These are phyloP conservation scores for Chimonanthus praecox DNA, from an alignment of 164 flowering plant genomes.

Conservation along the genomic window DNA sequence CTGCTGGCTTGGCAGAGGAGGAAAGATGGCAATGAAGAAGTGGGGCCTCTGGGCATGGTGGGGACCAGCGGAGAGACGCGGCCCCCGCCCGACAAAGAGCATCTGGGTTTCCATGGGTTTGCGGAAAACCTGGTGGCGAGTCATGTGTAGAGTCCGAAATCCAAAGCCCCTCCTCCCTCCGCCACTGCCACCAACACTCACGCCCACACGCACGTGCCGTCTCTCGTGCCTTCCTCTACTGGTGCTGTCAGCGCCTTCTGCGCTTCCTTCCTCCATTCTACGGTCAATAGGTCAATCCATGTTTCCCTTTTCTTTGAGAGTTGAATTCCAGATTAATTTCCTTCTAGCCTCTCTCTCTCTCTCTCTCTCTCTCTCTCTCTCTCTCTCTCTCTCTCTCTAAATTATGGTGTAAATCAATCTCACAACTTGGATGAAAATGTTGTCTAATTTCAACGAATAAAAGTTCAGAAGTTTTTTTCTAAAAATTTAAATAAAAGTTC, in stretches of 20 bases:
- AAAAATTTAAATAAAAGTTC: too few relatives aligned
- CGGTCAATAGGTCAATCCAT: constrained; percentile 1
- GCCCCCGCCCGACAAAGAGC: neutral
- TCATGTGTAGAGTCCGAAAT: neutral
- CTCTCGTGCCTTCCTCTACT: neutral
- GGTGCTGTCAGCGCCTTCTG: constrained; percentile 1
- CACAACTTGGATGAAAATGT: too few relatives aligned
- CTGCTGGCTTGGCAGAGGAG: neutral
- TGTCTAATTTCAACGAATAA: too few relatives aligned
- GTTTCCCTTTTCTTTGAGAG: too few relatives aligned
- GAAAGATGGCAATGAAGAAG: neutral
- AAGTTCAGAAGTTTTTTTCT: too few relatives aligned
- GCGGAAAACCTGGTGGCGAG: neutral
- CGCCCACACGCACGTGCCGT: neutral
- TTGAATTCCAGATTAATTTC: too few relatives aligned
- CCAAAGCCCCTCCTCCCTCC: neutral
- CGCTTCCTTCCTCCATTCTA: neutral
- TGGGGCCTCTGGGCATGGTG: neutral
- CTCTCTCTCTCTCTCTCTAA: too few relatives aligned
- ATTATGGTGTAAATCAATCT: too few relatives aligned
- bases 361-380: too few relatives aligned
- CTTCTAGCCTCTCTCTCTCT: too few relatives aligned
- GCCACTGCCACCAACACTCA: neutral
- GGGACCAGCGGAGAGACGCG: neutral
- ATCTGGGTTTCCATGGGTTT: constrained; percentile 2